Conservation (phyloP, 345 rosid genomes). For the Turritis glabra region DNA sequence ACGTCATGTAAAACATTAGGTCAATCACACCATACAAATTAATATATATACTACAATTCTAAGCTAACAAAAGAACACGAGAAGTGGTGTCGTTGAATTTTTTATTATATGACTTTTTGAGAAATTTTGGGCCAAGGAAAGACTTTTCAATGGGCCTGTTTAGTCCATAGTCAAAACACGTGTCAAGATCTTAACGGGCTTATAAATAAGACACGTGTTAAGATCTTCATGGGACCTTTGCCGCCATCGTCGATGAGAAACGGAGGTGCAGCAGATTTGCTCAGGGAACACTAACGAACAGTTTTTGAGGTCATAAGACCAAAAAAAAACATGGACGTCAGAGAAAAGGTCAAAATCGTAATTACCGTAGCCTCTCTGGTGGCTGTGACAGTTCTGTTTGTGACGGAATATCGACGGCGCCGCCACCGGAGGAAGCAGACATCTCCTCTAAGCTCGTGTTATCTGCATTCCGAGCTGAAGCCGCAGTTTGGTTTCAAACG, state of each 20-base stretch:
- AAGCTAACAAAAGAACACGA: too few relatives aligned
- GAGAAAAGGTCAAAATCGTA: constrained; percentile 46
- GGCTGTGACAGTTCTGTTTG: constrained; percentile 49
- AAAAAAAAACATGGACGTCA: constrained; percentile 42
- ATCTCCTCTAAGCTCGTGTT: constrained; percentile 48
- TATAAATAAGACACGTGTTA: constrained; percentile 15
- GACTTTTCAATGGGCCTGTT: constrained; percentile 8
- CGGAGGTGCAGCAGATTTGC: constrained; percentile 24
- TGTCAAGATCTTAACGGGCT: not conserved
- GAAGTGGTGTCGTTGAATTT: too few relatives aligned
- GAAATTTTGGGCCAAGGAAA: constrained; percentile 17
- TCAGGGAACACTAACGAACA: constrained; percentile 11
- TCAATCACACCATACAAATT: not conserved
- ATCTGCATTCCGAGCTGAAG: constrained; percentile 66
- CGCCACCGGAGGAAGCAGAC: constrained; percentile 43
- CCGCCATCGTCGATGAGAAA: constrained; percentile 11
- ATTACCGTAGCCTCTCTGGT: constrained; percentile 56
- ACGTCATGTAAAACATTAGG: not conserved
- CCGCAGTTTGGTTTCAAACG: constrained; percentile 76
- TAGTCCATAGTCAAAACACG: not conserved
- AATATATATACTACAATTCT: not conserved
- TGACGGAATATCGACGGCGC: constrained; percentile 46
- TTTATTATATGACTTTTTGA: not conserved
- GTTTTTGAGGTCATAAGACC: not conserved
- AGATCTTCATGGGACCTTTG: not conserved